Base-by-base conservation (phyloP, 2,329 filamentous ascomycete species). In the Nemania bipapillata region DNA sequence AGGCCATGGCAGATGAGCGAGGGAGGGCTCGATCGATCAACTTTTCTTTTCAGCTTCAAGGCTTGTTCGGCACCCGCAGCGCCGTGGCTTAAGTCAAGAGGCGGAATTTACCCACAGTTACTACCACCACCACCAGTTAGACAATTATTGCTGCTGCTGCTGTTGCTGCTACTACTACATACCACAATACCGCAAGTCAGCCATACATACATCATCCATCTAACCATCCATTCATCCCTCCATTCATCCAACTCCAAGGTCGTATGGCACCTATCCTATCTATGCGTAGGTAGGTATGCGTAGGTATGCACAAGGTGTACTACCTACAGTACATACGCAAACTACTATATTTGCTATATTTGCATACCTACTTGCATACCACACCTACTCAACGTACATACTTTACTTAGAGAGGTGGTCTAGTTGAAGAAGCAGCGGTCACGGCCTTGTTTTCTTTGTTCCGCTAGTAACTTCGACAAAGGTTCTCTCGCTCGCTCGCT, bases 31-130 rank as follows among this genome's bases (percentile, higher is more conserved):
- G 24, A 54, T 42, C 56, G 17, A 47, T 54, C 30, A 20, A 37
- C 40, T 30, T 59, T 52, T 24, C 11, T 65, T 52, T 68, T 68
- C 65, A 70, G 65, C 68, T 65, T 58, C 58, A 57, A 47, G 52
- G 55, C 52, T 37, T 17, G 12, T 17, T 45, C 66, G 56, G 62
- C 62, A 54, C 45, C 52, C 56, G 32, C 52, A 57, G 52, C 52
- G 40, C 55, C 35, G 49, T 68, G 60, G 59, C 65, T 4, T 20
- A 26, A 24, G 22, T 26, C 47, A 50, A 50, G 20, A 50, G 47
- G 26, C 24, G 12, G 15, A 45, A n/a, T 6, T 7, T 6, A 40
- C 35, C 35, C 35, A 40, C 35, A 40, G 35, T 15, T 12, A 40
- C 35, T 40, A 40, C 35, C 9, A 15, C 35, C 35, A 40, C 35